Percentiles rank a stretch among this genome's conserved stretches.
phyloP scores from a whole-genome alignment of 2,329 filamentous ascomycete genomes.

The Atkinsonella texensis region DNA sequence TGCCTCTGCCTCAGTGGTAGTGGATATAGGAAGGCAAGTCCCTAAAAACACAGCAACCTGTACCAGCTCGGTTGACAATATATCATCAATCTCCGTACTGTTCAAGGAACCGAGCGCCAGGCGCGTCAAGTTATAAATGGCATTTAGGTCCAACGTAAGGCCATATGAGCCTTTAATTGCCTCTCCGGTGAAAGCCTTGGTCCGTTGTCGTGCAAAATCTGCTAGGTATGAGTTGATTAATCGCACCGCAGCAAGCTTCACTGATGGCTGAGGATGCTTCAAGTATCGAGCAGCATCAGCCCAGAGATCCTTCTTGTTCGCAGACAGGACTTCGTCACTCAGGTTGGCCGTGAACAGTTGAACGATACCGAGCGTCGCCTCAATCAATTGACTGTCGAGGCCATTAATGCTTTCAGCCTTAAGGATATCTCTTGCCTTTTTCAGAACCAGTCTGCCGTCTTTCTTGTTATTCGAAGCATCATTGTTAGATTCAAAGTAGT shows the following conservation, averaged over 20 bases:
- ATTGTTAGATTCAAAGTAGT: slow-evolving; percentile 65
- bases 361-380: slow-evolving; percentile 59
- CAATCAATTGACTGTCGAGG: slow-evolving; percentile 58
- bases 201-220: slow-evolving; percentile 57
- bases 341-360: slow-evolving; percentile 55
- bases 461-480: slow-evolving; percentile 48
- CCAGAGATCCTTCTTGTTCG: slow-evolving; percentile 58
- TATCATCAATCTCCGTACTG: slow-evolving; percentile 53
- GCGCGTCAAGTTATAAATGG: slow-evolving; percentile 48
- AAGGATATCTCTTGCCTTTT: slow-evolving; percentile 40
- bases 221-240: slow-evolving; percentile 68
- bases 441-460: slow-evolving; percentile 53
- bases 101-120: slow-evolving; percentile 43
- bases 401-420: slow-evolving; percentile 40
- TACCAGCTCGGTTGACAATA: slow-evolving; percentile 65
- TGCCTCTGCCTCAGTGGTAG: slow-evolving; percentile 28
- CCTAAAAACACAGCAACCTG: slow-evolving; percentile 78
- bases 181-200: slow-evolving; percentile 34
- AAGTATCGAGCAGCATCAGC: slow-evolving; percentile 53
- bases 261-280: slow-evolving; percentile 56
- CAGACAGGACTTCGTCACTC: slow-evolving; percentile 50
- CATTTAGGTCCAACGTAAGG: slow-evolving; percentile 50
- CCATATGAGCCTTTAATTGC: slow-evolving; percentile 60
- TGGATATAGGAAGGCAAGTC: slow-evolving; percentile 32
- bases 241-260: slow-evolving; percentile 66